Base-by-base conservation (phyloP, 768 basidiomycete species). In the Gymnopilus junonius region DNA sequence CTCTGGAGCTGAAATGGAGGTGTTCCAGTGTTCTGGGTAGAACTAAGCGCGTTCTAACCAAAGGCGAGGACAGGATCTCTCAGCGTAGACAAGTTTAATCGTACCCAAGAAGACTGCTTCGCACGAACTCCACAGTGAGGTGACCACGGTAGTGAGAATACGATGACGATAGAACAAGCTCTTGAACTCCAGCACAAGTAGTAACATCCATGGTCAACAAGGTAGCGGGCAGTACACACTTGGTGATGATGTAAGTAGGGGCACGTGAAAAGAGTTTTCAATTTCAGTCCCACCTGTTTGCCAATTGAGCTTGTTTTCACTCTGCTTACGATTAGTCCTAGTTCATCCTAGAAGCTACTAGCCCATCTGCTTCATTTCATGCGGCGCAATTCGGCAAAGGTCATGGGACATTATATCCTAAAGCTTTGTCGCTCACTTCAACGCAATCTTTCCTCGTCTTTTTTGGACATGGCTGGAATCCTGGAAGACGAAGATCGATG, bases 11-110 rank as follows among this genome's bases (percentile, higher is more conserved):
- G 8, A 32, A 35, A 20, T 48, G 35, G 25, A 45, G 23, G 21
- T 48, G 21, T 35, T 17, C 51, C n/a, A 32, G 45, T 59, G 63
- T 62, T 61, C 59, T 61, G 65, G 59, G 56, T 39, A 61, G 42
- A 55, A 60, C 32, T 50, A 59, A 51, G 54, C 54, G 37, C 54
- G 54, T 37, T 37, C 35, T 55, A 34, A 25, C 35, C 46, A 34
- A 50, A 35, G 35, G 15, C 29, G 25, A 25, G 27, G 60, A 48
- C 55, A 59, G 42, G 40, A 59, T 55, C 54, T 59, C 53, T 51
- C 58, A 51, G 48, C 27, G 10, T 23, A 27, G 32, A 21, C 35
- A 34, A 34, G 45, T 55, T 23, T 55, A 55, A 45, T n/a, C 54
- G 45, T 62, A 34, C 27, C 29, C 54, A 31, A 45, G 45, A 48